Base-by-base conservation (phyloP, 306 rosid species). In the Sphenostylis stenocarpa region DNA sequence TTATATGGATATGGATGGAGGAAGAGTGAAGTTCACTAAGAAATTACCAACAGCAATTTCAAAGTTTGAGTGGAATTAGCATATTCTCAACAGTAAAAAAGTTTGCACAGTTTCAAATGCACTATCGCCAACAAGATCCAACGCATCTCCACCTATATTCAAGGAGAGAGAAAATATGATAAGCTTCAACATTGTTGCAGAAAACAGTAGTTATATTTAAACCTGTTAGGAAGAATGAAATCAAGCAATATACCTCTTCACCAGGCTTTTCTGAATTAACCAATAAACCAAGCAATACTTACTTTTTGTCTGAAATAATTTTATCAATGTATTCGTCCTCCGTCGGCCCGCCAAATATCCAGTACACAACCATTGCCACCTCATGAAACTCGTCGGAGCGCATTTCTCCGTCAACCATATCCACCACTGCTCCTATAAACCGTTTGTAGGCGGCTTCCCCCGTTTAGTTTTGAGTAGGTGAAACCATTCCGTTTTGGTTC, bases 51-150 rank as follows among this genome's bases (percentile, higher is more conserved):
- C 28, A 85, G 66, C 43, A 36, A n/a, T 48, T 53, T 70, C 5
- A 53, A 62, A 74, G 72, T 70, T 67, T 33, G 75, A 45, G 43
- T 6, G 51, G 36, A 63, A 60, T 64, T 39, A 77, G 72, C 16
- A 55, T 45, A 63, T 75, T 52, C 97, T 88, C 88, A 94, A 97
- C 77, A 85, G 78, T 68, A 94, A 60, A 72, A 94, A 88, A 64
- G 85, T 91, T 86, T 94, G 98, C 70, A 94, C 97, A 17, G 88
- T 87, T 80, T 92, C 97, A 77, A 94, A 92, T 62, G 94, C 96
- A 81, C 92, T 19, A 84, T 94, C 98, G 63, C 97, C 98, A 70
- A 84, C 97, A 43, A 94, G 91, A 85, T 94, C 98, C 91, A 94
- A 81, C 77, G 92, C 76, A 83, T 90, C 97, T 76, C 93, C 91